Percentiles rank a stretch among this genome's conserved stretches.
Evolutionary conservation across 345 rosid species (phyloP).

Genomic region (Geranium rotundifolium): DNA sequence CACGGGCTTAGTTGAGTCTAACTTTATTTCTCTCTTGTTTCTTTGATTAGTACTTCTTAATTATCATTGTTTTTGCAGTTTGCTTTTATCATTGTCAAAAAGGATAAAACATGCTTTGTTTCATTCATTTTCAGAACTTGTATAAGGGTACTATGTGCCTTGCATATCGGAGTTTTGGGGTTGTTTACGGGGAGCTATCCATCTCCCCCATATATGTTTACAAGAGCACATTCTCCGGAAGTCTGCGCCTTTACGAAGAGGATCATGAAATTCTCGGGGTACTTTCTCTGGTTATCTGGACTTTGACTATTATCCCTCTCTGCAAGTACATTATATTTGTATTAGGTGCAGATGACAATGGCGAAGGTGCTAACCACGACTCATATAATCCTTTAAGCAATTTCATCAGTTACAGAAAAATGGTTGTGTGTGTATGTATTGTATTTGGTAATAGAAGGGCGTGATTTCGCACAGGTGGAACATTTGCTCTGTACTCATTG

Average conservation of each 20-base stretch:
- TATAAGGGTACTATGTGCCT: slow-evolving; percentile 19
- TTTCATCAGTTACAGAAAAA: too few species aligned
- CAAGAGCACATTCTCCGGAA: slow-evolving; percentile 21
- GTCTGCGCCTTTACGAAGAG: slow-evolving; percentile 12
- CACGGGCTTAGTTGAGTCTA: neutral
- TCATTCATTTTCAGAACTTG: slow-evolving; percentile 13
- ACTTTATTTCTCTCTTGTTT: neutral
- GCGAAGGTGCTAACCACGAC: slow-evolving; percentile 18
- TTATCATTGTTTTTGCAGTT: neutral
- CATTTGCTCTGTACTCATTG: slow-evolving; percentile 31
- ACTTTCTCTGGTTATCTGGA: slow-evolving; percentile 32
- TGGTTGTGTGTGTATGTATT: neutral
- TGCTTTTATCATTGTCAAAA: too few species aligned
- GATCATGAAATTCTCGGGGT: slow-evolving; percentile 28
- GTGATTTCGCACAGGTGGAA: slow-evolving; percentile 19
- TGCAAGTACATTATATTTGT: slow-evolving; percentile 25
- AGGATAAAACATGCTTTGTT: neutral
- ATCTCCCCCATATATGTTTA: slow-evolving; percentile 24
- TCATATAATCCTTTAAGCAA: neutral
- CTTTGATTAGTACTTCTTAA: neutral
- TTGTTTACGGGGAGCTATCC: slow-evolving; percentile 23
- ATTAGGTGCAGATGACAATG: slow-evolving; percentile 25
- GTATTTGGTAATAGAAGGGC: neutral
- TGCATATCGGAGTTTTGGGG: slow-evolving; percentile 28
- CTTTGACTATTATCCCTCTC: slow-evolving; percentile 28